Conservation (phyloP, 345 rosid genomes). For the Orychophragmus violaceus region DNA sequence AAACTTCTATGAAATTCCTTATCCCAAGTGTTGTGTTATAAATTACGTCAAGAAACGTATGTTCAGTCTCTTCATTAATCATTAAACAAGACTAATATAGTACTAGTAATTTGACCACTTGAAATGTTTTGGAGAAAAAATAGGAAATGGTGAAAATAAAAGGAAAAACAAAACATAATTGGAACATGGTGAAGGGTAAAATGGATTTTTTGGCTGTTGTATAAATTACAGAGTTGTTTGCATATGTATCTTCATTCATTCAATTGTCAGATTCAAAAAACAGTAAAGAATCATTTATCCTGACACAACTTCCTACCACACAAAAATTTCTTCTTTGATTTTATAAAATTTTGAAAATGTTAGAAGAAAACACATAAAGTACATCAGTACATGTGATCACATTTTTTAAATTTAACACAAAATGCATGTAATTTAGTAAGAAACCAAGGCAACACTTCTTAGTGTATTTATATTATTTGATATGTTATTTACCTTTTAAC, state of each 20-base stretch:
- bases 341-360: not conserved
- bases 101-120: not conserved
- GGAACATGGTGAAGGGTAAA: conserved; percentile 9
- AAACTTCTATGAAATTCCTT: not conserved
- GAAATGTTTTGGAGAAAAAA: not conserved
- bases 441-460: not conserved
- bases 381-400: not conserved
- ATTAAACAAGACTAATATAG: conserved; percentile 3
- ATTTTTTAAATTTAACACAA: not conserved
- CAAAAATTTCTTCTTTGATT: not conserved
- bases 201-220: not conserved
- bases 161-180: not conserved
- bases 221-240: conserved; percentile 11
- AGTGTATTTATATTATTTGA: not conserved
- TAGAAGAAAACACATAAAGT: not conserved
- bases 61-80: not conserved
- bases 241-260: conserved; percentile 5
- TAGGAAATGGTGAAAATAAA: not conserved
- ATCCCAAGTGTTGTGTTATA: conserved; percentile 6
- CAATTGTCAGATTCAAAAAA: conserved; percentile 14
- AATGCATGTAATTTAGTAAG: not conserved
- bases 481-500: not conserved
- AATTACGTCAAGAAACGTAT: not conserved
- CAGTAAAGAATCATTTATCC: conserved; percentile 28
- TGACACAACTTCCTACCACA: conserved; percentile 8